Evolutionary conservation across 139 green algal genomes (phyloP).

Genomic region (Edaphochlamys debaryana): DNA sequence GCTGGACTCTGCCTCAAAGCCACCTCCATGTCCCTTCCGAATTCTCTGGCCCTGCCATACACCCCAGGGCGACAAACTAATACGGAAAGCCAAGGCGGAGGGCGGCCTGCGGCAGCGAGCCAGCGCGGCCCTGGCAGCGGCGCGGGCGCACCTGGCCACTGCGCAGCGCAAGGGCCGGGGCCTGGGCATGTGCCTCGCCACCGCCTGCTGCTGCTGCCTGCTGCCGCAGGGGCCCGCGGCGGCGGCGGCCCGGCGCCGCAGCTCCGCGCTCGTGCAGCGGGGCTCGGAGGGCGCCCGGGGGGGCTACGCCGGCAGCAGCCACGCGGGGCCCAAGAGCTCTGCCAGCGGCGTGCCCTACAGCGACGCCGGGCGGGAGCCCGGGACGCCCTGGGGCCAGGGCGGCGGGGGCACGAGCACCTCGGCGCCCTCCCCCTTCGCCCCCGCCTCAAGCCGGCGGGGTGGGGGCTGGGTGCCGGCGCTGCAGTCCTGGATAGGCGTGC

Average conservation of each 20-base stretch:
- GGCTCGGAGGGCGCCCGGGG: background rate
- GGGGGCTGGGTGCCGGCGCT: no score
- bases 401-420: no score
- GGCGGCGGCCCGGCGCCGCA: background rate
- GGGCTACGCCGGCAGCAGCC: background rate
- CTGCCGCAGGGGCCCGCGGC: background rate
- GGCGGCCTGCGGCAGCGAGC: background rate
- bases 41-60: no score
- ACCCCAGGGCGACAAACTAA: background rate
- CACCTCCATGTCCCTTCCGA: no score
- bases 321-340: background rate
- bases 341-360: no score
- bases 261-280: background rate
- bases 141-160: background rate
- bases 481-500: no score
- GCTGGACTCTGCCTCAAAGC: no score
- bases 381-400: background rate
- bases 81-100: background rate
- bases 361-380: no score
- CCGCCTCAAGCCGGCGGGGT: background rate
- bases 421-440: background rate
- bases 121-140: background rate
- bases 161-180: slow-evolving; percentile 13
- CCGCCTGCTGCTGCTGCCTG: slow-evolving; percentile 36
- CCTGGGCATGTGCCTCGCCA: slow-evolving; percentile 23